Base-by-base conservation (phyloP, 2,329 filamentous ascomycete genomes). In the Scolecobasidium constrictum region DNA sequence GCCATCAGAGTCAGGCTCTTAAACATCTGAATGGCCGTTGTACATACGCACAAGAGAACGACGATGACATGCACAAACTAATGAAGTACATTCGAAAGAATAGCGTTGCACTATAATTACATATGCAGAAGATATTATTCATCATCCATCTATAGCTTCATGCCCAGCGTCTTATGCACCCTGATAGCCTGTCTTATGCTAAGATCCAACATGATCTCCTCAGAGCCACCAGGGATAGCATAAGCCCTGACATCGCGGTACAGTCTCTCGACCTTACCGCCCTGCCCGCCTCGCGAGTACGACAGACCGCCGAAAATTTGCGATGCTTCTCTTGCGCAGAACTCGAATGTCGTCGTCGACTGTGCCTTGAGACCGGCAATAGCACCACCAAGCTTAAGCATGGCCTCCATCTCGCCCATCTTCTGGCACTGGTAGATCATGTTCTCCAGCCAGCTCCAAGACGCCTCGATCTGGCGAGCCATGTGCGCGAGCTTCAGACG, bases 181-280 rank as follows among this genome's bases (percentile, higher is more conserved):
- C 78, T 80, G 70, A 94, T 62, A 49, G 81, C 83, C 72, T 95
- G 88, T 53, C 90, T 75, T 62, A 98, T 94, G 66, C 86, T 94
- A 57, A 98, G 65, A 63, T 98, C 92, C 51, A 96, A 69, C 92
- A 98, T 98, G 51, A 98, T 98, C 74, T 98, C 92, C 69, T 98
- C 90, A 51, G 80, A 86, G 18, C 92, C 92, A 56, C 92, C 92
- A 3, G 92, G 92, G 53, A 98, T 72, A 19, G 92, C 90, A 63
- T 98, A 96, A 1, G 92, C 92, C 53, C 92, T 76, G 13, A 96
- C 92, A 62, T 98, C 92, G 49, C 92, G 77, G 65, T 96, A 96
- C 54, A 98, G 67, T 47, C 92, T 71, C 77, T 98, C 92, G 41
- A 96, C 78, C 77, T 95, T 95, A 46, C 78, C 90, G 47, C 92